A percentile compares a stretch with the other conserved stretches of the same genome.
phyloP scores from a whole-genome alignment of 805 yeast species.

The Cyberlindnera euphorbiae region DNA sequence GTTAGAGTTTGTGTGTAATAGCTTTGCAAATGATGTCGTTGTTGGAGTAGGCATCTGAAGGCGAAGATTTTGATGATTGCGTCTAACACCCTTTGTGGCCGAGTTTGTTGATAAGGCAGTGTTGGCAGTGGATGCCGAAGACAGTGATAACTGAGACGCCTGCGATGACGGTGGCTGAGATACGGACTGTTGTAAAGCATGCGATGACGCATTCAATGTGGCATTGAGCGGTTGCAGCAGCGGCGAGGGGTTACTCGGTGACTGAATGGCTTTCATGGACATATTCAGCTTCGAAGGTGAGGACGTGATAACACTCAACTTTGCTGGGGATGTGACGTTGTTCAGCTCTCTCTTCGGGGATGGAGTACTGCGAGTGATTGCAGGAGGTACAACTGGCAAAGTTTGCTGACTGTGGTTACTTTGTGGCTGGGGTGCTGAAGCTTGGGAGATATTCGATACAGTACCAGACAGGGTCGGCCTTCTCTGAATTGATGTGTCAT shows the following conservation, averaged over 20 bases:
- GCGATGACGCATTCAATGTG: slow-evolving; percentile 19
- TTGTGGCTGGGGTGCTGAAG: slow-evolving; percentile 16
- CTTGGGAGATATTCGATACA: slow-evolving; percentile 5
- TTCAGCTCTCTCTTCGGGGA: slow-evolving; percentile 39
- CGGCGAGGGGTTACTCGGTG: slow-evolving; percentile 24
- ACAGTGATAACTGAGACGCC: too few relatives aligned
- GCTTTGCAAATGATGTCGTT: slow-evolving; percentile 26
- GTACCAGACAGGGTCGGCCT: slow-evolving; percentile 20
- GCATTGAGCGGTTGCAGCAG: slow-evolving; percentile 31
- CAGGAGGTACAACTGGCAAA: background rate
- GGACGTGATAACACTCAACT: slow-evolving; percentile 19
- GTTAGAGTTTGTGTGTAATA: slow-evolving; percentile 32
- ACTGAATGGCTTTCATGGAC: slow-evolving; percentile 32
- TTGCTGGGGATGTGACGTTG: slow-evolving; percentile 27
- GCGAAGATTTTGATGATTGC: slow-evolving; percentile 51
- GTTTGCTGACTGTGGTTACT: slow-evolving; percentile 10
- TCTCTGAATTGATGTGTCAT: slow-evolving; percentile 20
- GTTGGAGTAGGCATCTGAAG: slow-evolving; percentile 77
- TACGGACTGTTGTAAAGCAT: slow-evolving; percentile 1
- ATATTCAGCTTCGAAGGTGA: slow-evolving; percentile 37
- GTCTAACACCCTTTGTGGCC: slow-evolving; percentile 2
- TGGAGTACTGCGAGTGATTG: slow-evolving; percentile 34
- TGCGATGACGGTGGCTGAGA: background rate
- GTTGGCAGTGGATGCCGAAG: background rate
- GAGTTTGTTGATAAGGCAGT: slow-evolving; percentile 1